Evolutionary conservation across 179 eudicot species (phyloP).

Genomic region (Silene vulgaris): DNA sequence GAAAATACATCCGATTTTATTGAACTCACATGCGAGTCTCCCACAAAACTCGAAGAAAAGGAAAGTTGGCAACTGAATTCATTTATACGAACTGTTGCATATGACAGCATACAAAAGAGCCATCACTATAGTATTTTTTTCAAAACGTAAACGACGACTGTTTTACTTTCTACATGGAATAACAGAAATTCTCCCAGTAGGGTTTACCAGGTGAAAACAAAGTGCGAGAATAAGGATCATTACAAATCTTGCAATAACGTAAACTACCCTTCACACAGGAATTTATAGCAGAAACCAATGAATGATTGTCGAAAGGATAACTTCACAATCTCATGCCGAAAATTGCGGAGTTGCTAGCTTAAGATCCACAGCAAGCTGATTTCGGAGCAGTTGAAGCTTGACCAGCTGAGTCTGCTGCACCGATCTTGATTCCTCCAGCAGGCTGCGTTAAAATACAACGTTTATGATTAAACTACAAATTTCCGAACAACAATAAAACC

Average conservation of each 20-base stretch:
- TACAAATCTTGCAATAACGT: slow-evolving; percentile 19
- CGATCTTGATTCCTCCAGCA: slow-evolving; percentile 32
- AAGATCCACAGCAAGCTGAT: slow-evolving; percentile 41
- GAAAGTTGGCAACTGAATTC: background rate
- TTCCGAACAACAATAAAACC: background rate
- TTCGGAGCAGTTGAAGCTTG: slow-evolving; percentile 30
- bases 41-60: background rate
- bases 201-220: slow-evolving; percentile 12
- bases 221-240: slow-evolving; percentile 14
- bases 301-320: slow-evolving; percentile 9
- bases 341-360: slow-evolving; percentile 16
- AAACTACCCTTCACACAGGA: slow-evolving; percentile 25
- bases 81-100: slow-evolving; percentile 11
- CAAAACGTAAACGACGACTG: slow-evolving; percentile 10
- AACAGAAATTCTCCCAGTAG: slow-evolving; percentile 20
- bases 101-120: background rate
- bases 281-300: slow-evolving; percentile 28
- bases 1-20: background rate
- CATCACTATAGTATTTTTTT: background rate
- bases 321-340: slow-evolving; percentile 15
- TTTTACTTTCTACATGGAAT: slow-evolving; percentile 21
- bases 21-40: background rate
- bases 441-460: slow-evolving; percentile 25
- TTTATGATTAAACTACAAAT: background rate
- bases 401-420: slow-evolving; percentile 26